A percentile compares a stretch with the other conserved stretches of the same genome.
These are phyloP conservation scores for Ogataea dorogensis DNA, from an alignment of 805 yeast species.

Conservation along the genomic window DNA sequence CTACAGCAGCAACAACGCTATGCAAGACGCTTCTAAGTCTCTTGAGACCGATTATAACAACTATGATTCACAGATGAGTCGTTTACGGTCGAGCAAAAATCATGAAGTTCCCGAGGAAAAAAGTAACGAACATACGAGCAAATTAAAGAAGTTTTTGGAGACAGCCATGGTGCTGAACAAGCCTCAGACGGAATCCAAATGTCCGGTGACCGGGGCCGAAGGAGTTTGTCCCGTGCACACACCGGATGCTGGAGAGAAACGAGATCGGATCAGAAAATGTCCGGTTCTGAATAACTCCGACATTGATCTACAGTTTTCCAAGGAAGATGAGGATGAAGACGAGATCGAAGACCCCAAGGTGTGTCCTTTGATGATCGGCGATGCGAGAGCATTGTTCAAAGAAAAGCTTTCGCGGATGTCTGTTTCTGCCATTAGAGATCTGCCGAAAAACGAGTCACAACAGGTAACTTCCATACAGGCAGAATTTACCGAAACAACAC, in stretches of 20 bases:
- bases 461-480: conserved; percentile 27
- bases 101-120: conserved; percentile 25
- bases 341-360: conserved; percentile 38
- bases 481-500: conserved; percentile 15
- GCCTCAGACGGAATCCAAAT: conserved; percentile 9
- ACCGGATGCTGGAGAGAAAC: conserved; percentile 3
- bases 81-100: conserved; percentile 18
- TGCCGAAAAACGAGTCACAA: conserved; percentile 24
- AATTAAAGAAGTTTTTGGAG: conserved; percentile 34
- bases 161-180: conserved; percentile 22
- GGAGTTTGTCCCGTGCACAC: conserved; percentile 27
- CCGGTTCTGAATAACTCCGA: conserved; percentile 27
- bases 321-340: conserved; percentile 25
- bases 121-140: conserved; percentile 32
- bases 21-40: conserved; percentile 31
- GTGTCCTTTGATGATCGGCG: conserved; percentile 47
- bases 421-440: conserved; percentile 30
- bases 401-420: conserved; percentile 35
- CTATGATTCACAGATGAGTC: conserved; percentile 29
- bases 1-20: conserved; percentile 32
- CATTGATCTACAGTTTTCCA: background rate
- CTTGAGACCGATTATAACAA: conserved; percentile 33
- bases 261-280: conserved; percentile 24
- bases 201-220: conserved; percentile 27
- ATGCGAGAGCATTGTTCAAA: conserved; percentile 38